Evolutionary conservation across 352 stramenopile species (phyloP).

Genomic region (Pythium sukuiense): DNA sequence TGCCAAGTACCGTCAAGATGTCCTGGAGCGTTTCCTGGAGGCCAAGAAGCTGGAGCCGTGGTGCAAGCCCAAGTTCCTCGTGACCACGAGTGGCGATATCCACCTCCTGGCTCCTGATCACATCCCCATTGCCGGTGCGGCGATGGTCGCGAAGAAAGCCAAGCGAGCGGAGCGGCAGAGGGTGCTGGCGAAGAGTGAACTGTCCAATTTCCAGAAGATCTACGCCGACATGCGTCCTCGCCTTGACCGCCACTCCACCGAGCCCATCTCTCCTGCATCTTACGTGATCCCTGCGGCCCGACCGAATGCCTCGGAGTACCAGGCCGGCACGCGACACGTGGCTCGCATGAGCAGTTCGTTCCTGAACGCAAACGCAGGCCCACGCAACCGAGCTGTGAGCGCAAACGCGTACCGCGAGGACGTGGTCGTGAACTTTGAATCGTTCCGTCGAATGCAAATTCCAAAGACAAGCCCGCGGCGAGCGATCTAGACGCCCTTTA

Average conservation of each 20-base stretch:
- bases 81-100: slow-evolving; percentile 18
- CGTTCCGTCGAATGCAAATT: slow-evolving; percentile 3
- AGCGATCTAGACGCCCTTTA: not conserved
- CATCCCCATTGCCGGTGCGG: not conserved
- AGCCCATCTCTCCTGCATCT: not conserved
- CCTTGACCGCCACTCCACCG: slow-evolving; percentile 4
- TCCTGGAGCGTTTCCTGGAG: slow-evolving; percentile 30
- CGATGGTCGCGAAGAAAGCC: not conserved
- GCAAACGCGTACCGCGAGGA: not conserved
- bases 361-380: not conserved
- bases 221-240: slow-evolving; percentile 9
- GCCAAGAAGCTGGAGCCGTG: slow-evolving; percentile 9
- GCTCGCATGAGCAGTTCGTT: slow-evolving; percentile 5
- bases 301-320: slow-evolving; percentile 2
- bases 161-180: slow-evolving; percentile 4
- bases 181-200: not conserved
- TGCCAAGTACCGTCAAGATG: slow-evolving; percentile 24
- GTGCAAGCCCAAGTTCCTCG: slow-evolving; percentile 15
- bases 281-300: slow-evolving; percentile 4
- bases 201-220: slow-evolving; percentile 6
- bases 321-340: slow-evolving; percentile 2
- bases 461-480: not conserved
- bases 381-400: not conserved
- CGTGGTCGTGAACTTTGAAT: slow-evolving; percentile 11
- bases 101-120: slow-evolving; percentile 18